Percentiles rank a stretch among this genome's conserved stretches.
phyloP scores from a whole-genome alignment of 176 grass and related monocot genomes.

The Oryza brachyantha region DNA sequence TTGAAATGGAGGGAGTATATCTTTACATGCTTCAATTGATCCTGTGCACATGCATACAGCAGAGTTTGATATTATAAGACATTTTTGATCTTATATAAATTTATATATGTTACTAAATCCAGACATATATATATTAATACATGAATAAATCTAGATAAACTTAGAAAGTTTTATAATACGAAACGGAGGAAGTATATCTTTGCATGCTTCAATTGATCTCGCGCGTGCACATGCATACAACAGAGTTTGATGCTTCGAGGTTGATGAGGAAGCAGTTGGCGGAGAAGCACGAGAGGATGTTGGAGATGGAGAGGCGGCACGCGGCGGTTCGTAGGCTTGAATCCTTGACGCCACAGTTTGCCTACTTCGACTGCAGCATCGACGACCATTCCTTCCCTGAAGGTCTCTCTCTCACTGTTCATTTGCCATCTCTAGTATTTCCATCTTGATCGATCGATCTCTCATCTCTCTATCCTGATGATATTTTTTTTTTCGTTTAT shows the following conservation, averaged over 20 bases:
- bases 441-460: too few relatives aligned
- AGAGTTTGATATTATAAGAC: too few relatives aligned
- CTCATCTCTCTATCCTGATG: not conserved
- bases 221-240: not conserved
- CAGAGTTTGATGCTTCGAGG: conserved; percentile 39
- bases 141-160: too few relatives aligned
- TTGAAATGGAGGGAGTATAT: too few relatives aligned
- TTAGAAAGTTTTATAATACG: too few relatives aligned
- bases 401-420: conserved; percentile 15
- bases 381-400: conserved; percentile 22
- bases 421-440: not conserved
- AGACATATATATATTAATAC: too few relatives aligned
- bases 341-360: not conserved
- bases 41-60: too few relatives aligned
- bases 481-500: not conserved
- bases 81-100: too few relatives aligned
- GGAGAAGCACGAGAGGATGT: conserved; percentile 35
- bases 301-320: conserved; percentile 44
- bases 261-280: conserved; percentile 33
- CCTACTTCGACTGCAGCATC: conserved; percentile 37
- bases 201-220: too few relatives aligned
- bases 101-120: too few relatives aligned
- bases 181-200: too few relatives aligned
- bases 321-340: conserved; percentile 14
- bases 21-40: too few relatives aligned